These are phyloP conservation scores for Xylaria sp. DNA, from an alignment of 495 filamentous ascomycete species.

Conservation along the genomic window DNA sequence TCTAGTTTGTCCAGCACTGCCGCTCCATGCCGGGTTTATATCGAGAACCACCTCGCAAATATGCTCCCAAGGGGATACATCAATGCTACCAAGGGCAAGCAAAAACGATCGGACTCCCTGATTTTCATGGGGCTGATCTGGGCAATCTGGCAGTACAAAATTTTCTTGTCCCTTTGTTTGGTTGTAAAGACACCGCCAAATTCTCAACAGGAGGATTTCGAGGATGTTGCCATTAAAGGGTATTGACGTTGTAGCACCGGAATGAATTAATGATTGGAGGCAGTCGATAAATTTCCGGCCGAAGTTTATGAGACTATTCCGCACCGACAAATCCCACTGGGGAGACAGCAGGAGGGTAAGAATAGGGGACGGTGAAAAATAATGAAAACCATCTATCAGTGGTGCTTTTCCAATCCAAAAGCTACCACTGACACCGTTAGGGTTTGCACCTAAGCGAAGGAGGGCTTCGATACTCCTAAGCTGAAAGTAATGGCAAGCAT, in stretches of 20 bases:
- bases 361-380: not conserved
- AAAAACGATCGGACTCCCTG: not conserved
- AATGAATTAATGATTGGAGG: not conserved
- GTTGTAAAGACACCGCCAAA: not conserved
- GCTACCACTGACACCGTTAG: not conserved
- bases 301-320: not conserved
- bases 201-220: not conserved
- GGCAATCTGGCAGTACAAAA: not conserved
- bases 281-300: not conserved
- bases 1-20: not conserved
- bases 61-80: not conserved
- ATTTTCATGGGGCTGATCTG: not conserved
- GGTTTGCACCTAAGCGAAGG: constrained; percentile 6
- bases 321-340: not conserved
- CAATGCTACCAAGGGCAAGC: not conserved
- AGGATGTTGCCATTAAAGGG: not conserved
- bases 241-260: not conserved
- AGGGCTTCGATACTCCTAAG: not conserved
- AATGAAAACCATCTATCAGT: not conserved
- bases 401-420: not conserved
- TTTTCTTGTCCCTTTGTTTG: not conserved
- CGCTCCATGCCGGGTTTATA: not conserved
- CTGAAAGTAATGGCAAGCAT: not conserved
- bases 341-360: not conserved
- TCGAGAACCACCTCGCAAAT: not conserved